phyloP scores from a whole-genome alignment of 495 filamentous ascomycete genomes.

The Neurospora sp. region DNA sequence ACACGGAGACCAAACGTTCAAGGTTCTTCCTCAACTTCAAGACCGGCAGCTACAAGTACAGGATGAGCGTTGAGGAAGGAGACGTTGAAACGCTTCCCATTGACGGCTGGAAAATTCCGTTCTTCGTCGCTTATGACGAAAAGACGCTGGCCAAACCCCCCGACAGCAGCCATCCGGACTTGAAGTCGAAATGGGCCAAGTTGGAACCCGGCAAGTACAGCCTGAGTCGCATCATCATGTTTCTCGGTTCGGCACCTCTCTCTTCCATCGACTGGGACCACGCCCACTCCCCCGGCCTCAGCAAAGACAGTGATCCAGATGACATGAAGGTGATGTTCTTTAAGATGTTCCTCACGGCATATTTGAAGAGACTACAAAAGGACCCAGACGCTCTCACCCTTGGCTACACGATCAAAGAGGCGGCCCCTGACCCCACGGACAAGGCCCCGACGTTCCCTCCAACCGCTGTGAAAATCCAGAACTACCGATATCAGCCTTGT shows the following conservation, averaged over 20 bases:
- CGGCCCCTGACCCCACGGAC: background rate
- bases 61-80: background rate
- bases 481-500: background rate
- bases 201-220: background rate
- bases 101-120: background rate
- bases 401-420: background rate
- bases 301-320: background rate
- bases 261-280: background rate
- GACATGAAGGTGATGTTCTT: background rate
- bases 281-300: background rate
- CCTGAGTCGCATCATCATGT: background rate
- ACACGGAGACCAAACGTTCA: background rate
- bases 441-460: background rate
- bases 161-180: background rate
- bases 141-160: background rate
- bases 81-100: background rate
- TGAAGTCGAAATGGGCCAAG: background rate
- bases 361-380: background rate
- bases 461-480: background rate
- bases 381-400: background rate
- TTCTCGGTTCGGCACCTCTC: background rate
- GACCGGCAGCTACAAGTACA: background rate
- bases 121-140: background rate
- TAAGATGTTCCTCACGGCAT: background rate
- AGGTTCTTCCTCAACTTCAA: background rate